These are phyloP conservation scores for Zoysia japonica DNA, from an alignment of 176 grass and related monocot species.

Conservation along the genomic window DNA sequence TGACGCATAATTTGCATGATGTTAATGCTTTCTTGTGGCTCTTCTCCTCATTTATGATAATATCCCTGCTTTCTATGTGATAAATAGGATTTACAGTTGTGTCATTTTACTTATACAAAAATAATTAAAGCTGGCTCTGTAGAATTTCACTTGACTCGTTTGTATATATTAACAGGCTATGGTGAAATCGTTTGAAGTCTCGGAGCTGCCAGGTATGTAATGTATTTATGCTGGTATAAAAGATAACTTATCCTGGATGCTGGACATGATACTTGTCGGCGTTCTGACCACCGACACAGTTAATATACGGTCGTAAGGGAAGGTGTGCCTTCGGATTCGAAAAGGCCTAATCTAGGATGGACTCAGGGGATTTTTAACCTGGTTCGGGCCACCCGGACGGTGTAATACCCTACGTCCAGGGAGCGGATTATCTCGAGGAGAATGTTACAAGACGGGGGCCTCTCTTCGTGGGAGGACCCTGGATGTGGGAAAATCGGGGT, in stretches of 20 bases:
- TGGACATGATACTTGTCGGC: constrained; percentile 11
- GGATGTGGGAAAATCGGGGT: too few species aligned
- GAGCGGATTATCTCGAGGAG: too few species aligned
- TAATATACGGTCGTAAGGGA: too few species aligned
- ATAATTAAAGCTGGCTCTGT: not conserved
- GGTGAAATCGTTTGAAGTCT: constrained; percentile 97
- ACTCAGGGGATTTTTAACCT: too few species aligned
- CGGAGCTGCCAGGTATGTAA: constrained; percentile 83
- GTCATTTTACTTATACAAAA: not conserved
- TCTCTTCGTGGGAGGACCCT: too few species aligned
- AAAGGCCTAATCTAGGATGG: too few species aligned
- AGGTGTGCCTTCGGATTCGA: too few species aligned
- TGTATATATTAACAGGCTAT: constrained; percentile 72
- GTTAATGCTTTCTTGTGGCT: not conserved
- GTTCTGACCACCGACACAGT: too few species aligned
- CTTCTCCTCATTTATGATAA: not conserved
- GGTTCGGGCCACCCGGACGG: too few species aligned
- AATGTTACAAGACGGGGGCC: too few species aligned
- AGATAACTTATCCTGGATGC: not conserved
- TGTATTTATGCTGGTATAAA: constrained; percentile 19
- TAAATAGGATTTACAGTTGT: not conserved
- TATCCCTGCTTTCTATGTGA: not conserved
- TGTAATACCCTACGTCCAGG: too few species aligned
- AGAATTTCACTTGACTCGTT: constrained; percentile 22
- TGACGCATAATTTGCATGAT: not conserved